Evolutionary conservation across 306 rosid species (phyloP).

Genomic region (Cucurbita ficifolia): DNA sequence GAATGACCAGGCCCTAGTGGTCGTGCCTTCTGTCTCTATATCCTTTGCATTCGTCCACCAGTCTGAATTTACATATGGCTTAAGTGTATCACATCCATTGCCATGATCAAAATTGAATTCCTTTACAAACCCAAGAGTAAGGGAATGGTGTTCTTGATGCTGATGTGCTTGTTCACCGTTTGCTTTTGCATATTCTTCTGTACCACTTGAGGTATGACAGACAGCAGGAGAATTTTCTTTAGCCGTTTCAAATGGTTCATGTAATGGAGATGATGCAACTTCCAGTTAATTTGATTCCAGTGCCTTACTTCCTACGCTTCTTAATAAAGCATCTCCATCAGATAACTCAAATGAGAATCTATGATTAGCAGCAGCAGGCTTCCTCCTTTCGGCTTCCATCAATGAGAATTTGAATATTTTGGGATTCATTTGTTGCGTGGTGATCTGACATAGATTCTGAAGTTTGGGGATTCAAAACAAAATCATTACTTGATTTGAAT

Average conservation of each 20-base stretch:
- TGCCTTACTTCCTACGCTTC: constrained; percentile 22
- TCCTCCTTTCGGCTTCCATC: not conserved
- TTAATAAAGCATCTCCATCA: constrained; percentile 14
- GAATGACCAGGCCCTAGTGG: constrained; percentile 62
- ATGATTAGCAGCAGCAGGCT: constrained; percentile 1
- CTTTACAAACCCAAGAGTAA: constrained; percentile 49
- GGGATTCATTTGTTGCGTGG: constrained; percentile 7
- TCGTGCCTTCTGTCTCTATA: constrained; percentile 31
- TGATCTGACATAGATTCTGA: constrained; percentile 10
- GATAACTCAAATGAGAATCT: constrained; percentile 33
- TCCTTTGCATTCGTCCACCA: constrained; percentile 95
- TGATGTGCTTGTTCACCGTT: constrained; percentile 20
- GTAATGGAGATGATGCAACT: constrained; percentile 18
- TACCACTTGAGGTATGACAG: constrained; percentile 28
- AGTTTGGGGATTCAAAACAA: constrained; percentile 11
- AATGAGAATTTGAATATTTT: not conserved
- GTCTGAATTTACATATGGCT: constrained; percentile 34
- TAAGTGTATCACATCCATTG: constrained; percentile 32
- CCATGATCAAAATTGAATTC: constrained; percentile 76
- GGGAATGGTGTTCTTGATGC: constrained; percentile 36
- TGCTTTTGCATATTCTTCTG: constrained; percentile 13
- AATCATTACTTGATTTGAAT: constrained; percentile 5
- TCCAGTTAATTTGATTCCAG: constrained; percentile 21
- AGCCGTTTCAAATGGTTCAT: not conserved
- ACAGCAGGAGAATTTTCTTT: not conserved